Evolutionary conservation across 768 basidiomycete genomes (phyloP).

Genomic region (Russula virescens): DNA sequence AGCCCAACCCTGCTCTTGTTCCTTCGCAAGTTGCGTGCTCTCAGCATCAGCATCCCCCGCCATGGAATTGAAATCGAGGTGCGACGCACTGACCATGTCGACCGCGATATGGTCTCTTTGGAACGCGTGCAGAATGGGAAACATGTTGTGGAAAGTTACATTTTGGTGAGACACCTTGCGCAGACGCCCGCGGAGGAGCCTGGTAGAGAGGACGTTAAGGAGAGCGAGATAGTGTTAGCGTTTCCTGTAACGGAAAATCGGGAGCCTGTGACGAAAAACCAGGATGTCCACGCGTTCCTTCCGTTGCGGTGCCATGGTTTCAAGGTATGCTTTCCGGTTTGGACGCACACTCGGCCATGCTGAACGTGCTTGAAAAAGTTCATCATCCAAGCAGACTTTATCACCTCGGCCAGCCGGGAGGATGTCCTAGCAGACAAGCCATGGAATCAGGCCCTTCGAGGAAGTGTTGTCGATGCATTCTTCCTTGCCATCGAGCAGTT

Average conservation of each 20-base stretch:
- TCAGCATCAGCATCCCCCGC: slow-evolving; percentile 15
- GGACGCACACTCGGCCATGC: neutral
- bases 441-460: slow-evolving; percentile 27
- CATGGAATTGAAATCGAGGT: neutral
- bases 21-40: slow-evolving; percentile 23
- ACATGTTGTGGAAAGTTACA: slow-evolving; percentile 1
- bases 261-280: slow-evolving; percentile 17
- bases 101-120: slow-evolving; percentile 1
- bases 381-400: slow-evolving; percentile 31
- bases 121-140: neutral
- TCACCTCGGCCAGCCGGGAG: slow-evolving; percentile 29
- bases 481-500: slow-evolving; percentile 26
- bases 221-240: slow-evolving; percentile 26
- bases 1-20: slow-evolving; percentile 27
- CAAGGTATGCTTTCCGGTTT: slow-evolving; percentile 19
- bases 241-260: slow-evolving; percentile 25
- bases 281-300: slow-evolving; percentile 28
- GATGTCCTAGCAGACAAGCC: slow-evolving; percentile 25
- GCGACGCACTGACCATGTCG: slow-evolving; percentile 6
- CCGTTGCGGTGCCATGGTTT: slow-evolving; percentile 27
- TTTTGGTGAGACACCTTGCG: slow-evolving; percentile 19
- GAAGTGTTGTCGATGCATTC: slow-evolving; percentile 25
- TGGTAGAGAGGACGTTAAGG: slow-evolving; percentile 18
- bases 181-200: slow-evolving; percentile 17
- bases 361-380: slow-evolving; percentile 24